Evolutionary conservation across 2,329 filamentous ascomycete genomes (phyloP), one percentile per base, ranked within the genome.

Genomic region (Fusarium stilboides): DNA sequence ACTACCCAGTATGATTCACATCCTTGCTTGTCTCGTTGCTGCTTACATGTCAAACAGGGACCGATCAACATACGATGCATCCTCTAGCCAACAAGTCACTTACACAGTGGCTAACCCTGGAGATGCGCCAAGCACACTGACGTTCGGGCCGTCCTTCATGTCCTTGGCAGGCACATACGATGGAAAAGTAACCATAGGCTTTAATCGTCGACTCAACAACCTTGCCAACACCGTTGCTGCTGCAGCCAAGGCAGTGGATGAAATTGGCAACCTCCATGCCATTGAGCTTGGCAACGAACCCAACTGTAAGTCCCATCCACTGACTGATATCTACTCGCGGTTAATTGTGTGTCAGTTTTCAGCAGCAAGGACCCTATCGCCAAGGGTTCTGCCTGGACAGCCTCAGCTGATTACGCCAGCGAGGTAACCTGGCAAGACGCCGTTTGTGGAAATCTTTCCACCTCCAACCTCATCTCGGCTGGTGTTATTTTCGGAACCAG

Each of bases 61-160:
- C 6, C 19, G 45, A 12, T 31, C 45, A 20, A 47, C 45, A 1
- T 47, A 47, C 3, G 2, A 47, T 20, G n/a, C 24, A 9, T 47
- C 45, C 19, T 47, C 45, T 34, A 47, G 14, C 45, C 45, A 47
- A 7, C 8, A 47, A 2, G 45, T 47, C 26, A 47, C 28, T 22
- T 47, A 47, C 2, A 47, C 45, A 9, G 45, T 47, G 19, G 45
- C 45, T 15, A 17, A 47, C 1, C 14, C 45, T 2, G n/a, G 26
- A n/a, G 45, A 47, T 47, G 45, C 45, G 28, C 45, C 45, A 34
- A 47, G 45, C 7, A 12, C 28, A 5, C 45, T 47, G 8, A 34
- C 45, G 1, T 47, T 47, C 6, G 45, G 45, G 28, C 28, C 45
- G 2, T 47, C 45, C 0, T 47, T 47, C 3, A 47, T 47, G 28